phyloP scores from a whole-genome alignment of 1,284 basidiomycete genomes.

The Cryptococcus sp. region DNA sequence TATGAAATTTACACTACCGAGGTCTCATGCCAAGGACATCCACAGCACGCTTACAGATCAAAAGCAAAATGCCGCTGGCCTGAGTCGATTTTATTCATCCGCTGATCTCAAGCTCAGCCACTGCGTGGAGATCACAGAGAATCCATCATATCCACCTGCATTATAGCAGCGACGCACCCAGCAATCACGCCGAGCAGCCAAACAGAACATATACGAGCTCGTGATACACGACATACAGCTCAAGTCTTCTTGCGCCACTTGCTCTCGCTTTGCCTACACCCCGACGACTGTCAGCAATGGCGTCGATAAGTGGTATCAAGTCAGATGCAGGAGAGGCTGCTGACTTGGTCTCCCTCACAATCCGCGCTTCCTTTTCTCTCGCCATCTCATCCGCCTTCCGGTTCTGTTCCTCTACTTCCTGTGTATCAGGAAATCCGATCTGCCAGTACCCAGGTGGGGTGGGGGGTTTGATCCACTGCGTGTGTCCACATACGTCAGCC shows the following conservation, averaged over 20 bases:
- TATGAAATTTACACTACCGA: not conserved
- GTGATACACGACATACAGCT: not conserved
- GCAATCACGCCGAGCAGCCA: no score
- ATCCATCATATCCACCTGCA: no score
- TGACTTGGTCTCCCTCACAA: constrained; percentile 42
- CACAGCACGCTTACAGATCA: no score
- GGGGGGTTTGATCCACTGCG: constrained; percentile 64
- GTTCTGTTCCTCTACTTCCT: constrained; percentile 71
- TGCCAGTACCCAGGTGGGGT: constrained; percentile 78
- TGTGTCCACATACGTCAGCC: not conserved
- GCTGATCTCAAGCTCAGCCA: no score
- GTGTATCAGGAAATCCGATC: constrained; percentile 82
- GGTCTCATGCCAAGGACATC: no score
- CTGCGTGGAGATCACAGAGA: no score
- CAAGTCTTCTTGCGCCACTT: constrained; percentile 39
- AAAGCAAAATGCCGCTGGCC: no score
- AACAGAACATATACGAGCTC: not conserved
- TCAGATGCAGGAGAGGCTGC: constrained; percentile 9
- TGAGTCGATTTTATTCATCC: no score
- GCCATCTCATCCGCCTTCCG: constrained; percentile 58
- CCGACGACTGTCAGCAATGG: not conserved
- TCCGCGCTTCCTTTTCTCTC: constrained; percentile 62
- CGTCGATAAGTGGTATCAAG: no score
- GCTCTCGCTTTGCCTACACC: constrained; percentile 31
- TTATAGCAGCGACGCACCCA: no score